A percentile compares a stretch with the other conserved stretches of the same genome.
Evolutionary conservation across 179 eudicot genomes (phyloP).

Genomic region (Beta corolliflora): DNA sequence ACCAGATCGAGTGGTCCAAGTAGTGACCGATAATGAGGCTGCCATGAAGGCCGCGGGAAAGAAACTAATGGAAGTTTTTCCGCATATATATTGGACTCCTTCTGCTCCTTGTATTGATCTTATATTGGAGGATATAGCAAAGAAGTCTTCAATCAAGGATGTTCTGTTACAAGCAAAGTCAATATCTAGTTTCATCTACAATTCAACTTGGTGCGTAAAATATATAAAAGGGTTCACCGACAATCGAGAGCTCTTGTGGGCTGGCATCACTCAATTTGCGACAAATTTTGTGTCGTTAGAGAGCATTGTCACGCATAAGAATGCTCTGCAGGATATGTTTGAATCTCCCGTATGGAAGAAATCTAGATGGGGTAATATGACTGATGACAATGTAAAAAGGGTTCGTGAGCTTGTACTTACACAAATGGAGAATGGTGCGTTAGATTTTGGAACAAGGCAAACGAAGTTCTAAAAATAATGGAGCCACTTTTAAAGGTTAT

Average conservation of each 20-base stretch:
- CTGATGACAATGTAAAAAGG: background rate
- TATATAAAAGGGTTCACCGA: conserved; percentile 10
- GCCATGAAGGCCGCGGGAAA: background rate
- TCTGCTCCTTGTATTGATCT: conserved; percentile 12
- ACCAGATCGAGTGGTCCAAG: background rate
- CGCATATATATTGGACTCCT: background rate
- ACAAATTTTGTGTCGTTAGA: conserved; percentile 6
- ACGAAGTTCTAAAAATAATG: background rate
- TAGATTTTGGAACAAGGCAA: conserved; percentile 1
- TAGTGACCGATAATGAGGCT: conserved; percentile 7
- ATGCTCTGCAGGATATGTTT: background rate
- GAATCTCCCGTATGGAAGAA: background rate
- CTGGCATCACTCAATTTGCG: background rate
- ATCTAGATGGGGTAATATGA: background rate
- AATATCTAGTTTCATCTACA: background rate
- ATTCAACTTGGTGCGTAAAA: background rate
- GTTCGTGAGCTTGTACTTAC: background rate
- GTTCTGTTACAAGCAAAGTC: background rate
- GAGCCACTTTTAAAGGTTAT: background rate
- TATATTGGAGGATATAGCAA: conserved; percentile 5
- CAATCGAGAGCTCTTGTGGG: background rate
- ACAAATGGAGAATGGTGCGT: background rate
- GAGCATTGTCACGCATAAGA: background rate
- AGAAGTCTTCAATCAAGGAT: background rate
- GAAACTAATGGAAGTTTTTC: background rate